phyloP scores from a whole-genome alignment of 2,329 filamentous ascomycete species.

The Colletotrichum camelliae region DNA sequence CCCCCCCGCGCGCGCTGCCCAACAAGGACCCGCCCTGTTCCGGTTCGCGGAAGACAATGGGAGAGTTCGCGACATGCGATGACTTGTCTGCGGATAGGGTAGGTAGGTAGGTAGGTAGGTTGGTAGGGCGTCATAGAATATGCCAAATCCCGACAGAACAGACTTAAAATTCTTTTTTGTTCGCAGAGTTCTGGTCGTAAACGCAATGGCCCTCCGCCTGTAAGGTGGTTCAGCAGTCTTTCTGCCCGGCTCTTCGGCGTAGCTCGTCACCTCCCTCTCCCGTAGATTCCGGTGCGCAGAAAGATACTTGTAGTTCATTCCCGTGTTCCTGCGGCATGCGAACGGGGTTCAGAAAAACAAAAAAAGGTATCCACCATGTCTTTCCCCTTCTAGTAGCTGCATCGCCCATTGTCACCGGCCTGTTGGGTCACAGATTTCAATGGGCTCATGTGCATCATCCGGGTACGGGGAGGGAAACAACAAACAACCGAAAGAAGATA shows the following conservation, averaged over 20 bases:
- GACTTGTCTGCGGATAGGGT: slow-evolving; percentile 8
- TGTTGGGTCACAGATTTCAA: neutral
- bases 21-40: slow-evolving; percentile 13
- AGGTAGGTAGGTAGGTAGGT: neutral
- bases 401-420: neutral
- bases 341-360: neutral
- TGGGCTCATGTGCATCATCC: neutral
- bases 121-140: neutral
- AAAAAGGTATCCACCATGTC: neutral
- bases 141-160: slow-evolving; percentile 11
- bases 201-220: neutral
- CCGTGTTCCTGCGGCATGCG: neutral
- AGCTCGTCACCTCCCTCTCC: neutral
- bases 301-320: neutral
- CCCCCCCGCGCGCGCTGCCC: neutral
- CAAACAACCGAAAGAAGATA: neutral
- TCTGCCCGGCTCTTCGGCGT: neutral
- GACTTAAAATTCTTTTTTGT: neutral
- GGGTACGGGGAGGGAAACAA: neutral
- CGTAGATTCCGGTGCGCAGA: neutral
- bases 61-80: slow-evolving; percentile 20
- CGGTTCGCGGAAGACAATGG: slow-evolving; percentile 16
- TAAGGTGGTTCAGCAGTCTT: neutral
- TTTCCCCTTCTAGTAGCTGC: neutral
- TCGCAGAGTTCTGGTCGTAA: neutral